These are phyloP conservation scores for Starmerella stigmatis DNA, from an alignment of 805 yeast species.

Conservation along the genomic window DNA sequence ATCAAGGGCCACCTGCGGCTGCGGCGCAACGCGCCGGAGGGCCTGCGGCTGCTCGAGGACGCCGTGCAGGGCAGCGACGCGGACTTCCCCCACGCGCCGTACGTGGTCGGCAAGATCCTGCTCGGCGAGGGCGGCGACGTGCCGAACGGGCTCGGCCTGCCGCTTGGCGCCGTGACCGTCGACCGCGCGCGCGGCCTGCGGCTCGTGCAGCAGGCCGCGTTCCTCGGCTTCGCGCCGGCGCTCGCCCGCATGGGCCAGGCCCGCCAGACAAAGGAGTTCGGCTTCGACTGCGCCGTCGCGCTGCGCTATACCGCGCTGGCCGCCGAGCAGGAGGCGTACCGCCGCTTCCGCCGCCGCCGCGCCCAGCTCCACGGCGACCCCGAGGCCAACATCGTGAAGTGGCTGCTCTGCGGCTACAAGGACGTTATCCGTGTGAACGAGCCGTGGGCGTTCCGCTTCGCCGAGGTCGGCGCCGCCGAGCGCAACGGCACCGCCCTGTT, in stretches of 20 bases:
- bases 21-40: constrained; percentile 22
- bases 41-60: constrained; percentile 23
- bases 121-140: constrained; percentile 33
- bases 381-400: constrained; percentile 36
- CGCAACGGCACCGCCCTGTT: constrained; percentile 55
- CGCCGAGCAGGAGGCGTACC: constrained; percentile 29
- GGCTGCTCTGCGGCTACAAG: constrained; percentile 63
- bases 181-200: constrained; percentile 24
- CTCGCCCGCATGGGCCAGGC: constrained; percentile 32
- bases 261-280: constrained; percentile 29
- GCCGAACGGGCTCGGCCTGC: constrained; percentile 10
- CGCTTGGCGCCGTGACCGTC: not conserved
- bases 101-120: constrained; percentile 31
- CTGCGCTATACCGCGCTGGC: constrained; percentile 31
- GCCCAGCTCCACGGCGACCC: constrained; percentile 28
- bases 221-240: constrained; percentile 33
- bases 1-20: constrained; percentile 25
- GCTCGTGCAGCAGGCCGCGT: constrained; percentile 31
- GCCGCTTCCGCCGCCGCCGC: constrained; percentile 16
- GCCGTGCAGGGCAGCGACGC: constrained; percentile 30
- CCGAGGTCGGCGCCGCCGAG: constrained; percentile 49
- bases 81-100: constrained; percentile 35
- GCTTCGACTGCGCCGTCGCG: constrained; percentile 29
- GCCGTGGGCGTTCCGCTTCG: constrained; percentile 59
- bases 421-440: constrained; percentile 46